Conservation (phyloP, 2,329 filamentous ascomycete species). For the Cordyceps farinosa region DNA sequence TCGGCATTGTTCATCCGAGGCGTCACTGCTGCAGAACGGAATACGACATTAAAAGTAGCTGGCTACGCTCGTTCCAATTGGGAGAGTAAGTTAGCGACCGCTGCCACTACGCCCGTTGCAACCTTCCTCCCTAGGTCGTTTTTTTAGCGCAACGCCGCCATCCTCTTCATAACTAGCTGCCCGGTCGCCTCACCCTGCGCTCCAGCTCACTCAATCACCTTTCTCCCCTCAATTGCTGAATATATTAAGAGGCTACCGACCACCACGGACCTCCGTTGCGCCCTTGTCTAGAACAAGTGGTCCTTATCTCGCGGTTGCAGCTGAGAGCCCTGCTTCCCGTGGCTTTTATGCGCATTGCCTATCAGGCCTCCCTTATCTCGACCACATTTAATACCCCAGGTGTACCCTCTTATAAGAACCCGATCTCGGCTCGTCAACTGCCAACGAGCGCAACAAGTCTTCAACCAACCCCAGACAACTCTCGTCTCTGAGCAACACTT, state of each 20-base stretch:
- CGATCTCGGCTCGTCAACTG: neutral
- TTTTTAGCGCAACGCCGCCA: slow-evolving; percentile 1
- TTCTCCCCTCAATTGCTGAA: neutral
- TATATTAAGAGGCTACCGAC: neutral
- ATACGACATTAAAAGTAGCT: slow-evolving; percentile 5
- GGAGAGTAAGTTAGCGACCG: neutral
- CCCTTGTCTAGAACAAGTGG: neutral
- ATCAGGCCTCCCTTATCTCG: neutral
- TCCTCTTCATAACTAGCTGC: neutral
- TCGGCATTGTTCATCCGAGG: neutral
- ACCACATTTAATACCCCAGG: neutral
- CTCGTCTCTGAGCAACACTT: neutral
- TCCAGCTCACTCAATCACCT: neutral
- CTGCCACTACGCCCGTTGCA: neutral
- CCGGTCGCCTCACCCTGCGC: neutral
- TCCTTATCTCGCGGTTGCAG: neutral
- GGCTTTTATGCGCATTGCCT: neutral
- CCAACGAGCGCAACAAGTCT: neutral
- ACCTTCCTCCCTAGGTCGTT: neutral
- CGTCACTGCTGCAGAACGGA: neutral
- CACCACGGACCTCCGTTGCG: neutral
- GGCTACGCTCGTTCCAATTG: neutral
- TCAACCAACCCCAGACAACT: neutral
- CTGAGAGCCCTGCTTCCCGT: neutral
- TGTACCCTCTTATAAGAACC: neutral